A percentile compares a stretch with the other conserved stretches of the same genome.
Conservation (phyloP, 306 rosid species). For the Glycine latifolia region DNA sequence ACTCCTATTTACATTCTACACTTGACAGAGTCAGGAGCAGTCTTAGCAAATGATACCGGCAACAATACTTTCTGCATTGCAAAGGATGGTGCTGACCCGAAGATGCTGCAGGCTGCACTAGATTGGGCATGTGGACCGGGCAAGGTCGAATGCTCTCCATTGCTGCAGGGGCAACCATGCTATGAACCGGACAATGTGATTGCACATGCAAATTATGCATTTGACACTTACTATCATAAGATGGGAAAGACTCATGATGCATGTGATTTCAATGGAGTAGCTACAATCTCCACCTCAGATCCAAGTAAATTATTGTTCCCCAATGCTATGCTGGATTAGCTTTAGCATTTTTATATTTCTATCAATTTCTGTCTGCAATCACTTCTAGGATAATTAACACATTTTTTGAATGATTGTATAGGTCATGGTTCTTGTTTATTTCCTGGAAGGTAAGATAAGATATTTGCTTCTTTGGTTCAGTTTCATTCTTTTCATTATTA, state of each 20-base stretch:
- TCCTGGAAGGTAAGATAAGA: conserved; percentile 69
- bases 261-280: conserved; percentile 93
- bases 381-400: conserved; percentile 4
- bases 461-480: conserved; percentile 33
- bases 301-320: conserved; percentile 69
- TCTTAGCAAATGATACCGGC: conserved; percentile 77
- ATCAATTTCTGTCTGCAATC: too few relatives aligned
- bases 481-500: conserved; percentile 32
- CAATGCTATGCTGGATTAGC: neutral
- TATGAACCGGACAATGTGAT: conserved; percentile 86
- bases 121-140: conserved; percentile 99
- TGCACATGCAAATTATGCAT: conserved; percentile 84
- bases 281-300: conserved; percentile 85
- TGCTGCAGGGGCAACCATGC: conserved; percentile 83
- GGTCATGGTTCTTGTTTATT: conserved; percentile 78
- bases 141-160: conserved; percentile 79
- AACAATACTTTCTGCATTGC: conserved; percentile 75
- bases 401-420: conserved; percentile 47
- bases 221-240: conserved; percentile 73
- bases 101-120: conserved; percentile 95
- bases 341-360: conserved; percentile 5
- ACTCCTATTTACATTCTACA: conserved; percentile 70
- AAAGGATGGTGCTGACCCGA: conserved; percentile 74
- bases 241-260: conserved; percentile 72
- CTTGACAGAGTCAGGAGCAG: conserved; percentile 71